phyloP scores from a whole-genome alignment of 257 asterid species.

The Fraxinus cuspidata region DNA sequence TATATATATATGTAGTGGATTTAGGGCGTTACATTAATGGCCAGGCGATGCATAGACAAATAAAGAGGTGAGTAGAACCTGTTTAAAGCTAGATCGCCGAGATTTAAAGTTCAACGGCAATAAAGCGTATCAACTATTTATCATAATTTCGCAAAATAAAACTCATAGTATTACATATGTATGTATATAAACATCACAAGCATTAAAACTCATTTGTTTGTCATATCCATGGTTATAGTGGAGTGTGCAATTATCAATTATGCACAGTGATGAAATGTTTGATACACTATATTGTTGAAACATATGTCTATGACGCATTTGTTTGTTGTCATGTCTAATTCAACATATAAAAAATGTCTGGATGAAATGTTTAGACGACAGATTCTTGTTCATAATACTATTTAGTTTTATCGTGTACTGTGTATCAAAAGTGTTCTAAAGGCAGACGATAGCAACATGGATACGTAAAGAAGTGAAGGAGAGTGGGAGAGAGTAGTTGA shows the following conservation, averaged over 20 bases:
- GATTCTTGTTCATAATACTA: not conserved
- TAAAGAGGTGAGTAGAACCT: no score
- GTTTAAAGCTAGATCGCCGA: no score
- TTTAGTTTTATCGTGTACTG: not conserved
- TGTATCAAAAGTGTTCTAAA: not conserved
- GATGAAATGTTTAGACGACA: no score
- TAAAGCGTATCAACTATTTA: no score
- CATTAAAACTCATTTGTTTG: not conserved
- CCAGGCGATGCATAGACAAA: no score
- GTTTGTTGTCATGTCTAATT: not conserved
- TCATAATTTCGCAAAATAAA: not conserved
- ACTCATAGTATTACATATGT: not conserved
- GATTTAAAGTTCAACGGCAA: no score
- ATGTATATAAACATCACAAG: not conserved
- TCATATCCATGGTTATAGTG: not conserved
- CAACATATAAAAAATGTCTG: no score
- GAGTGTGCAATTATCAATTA: not conserved
- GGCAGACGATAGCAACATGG: not conserved
- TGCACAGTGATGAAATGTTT: not conserved
- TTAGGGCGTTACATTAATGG: no score
- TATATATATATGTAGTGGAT: no score
- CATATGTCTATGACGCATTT: not conserved
- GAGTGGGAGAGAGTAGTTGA: slow-evolving; percentile 23
- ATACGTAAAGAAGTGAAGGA: not conserved
- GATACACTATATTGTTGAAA: not conserved